Conservation (phyloP, 2,329 filamentous ascomycete genomes). For the Talaromyces pinophilus region DNA sequence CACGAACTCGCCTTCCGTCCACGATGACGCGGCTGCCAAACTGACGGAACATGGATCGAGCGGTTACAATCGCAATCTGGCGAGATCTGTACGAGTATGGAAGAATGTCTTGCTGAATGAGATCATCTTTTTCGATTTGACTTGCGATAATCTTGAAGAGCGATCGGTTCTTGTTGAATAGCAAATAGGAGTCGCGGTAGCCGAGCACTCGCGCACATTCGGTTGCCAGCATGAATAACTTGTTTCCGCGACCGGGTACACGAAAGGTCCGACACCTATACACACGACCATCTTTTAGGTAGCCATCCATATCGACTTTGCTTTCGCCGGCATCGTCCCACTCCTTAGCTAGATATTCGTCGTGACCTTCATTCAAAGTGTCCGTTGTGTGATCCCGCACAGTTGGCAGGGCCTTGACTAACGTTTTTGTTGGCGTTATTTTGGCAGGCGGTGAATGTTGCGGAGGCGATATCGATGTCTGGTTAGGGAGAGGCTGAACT, state of each 20-base stretch:
- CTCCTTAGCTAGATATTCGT: constrained; percentile 94
- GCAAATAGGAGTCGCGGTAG: constrained; percentile 94
- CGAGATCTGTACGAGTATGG: constrained; percentile 98
- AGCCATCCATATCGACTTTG: constrained; percentile 83
- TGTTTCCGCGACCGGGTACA: constrained; percentile 85
- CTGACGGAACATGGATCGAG: constrained; percentile 96
- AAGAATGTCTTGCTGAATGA: constrained; percentile 91
- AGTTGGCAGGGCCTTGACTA: constrained; percentile 91
- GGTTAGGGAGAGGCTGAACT: constrained; percentile 38
- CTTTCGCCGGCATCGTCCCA: constrained; percentile 90
- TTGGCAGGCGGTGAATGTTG: constrained; percentile 68
- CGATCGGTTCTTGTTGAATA: constrained; percentile 98
- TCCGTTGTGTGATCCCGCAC: constrained; percentile 97
- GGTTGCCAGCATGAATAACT: constrained; percentile 97
- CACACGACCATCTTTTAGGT: constrained; percentile 77
- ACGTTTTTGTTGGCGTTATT: constrained; percentile 74
- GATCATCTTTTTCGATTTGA: constrained; percentile 92
- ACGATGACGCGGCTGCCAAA: constrained; percentile 94
- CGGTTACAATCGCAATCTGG: constrained; percentile 97
- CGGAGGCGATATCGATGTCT: constrained; percentile 51
- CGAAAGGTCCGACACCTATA: constrained; percentile 93
- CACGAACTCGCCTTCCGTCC: constrained; percentile 84
- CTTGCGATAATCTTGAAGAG: constrained; percentile 97
- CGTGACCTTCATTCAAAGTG: constrained; percentile 81
- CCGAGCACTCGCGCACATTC: constrained; percentile 92